Evolutionary conservation across 345 rosid genomes (phyloP), one percentile per base, ranked within the genome.

Genomic region (Trapa bicornis): DNA sequence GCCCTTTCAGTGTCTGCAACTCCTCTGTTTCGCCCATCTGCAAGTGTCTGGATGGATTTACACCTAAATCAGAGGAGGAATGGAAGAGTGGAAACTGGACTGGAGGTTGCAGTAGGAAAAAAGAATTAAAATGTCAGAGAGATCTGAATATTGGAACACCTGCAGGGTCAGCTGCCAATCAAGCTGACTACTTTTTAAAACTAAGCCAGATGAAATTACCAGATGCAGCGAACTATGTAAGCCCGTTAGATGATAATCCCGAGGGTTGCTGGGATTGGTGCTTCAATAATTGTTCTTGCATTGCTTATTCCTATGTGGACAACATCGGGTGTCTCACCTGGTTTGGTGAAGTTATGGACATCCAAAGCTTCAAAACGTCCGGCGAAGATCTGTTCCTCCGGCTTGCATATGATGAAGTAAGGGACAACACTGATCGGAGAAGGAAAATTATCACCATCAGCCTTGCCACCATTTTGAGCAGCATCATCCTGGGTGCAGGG

Each of bases 31-130:
- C 5, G 17, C 56, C 68, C 14, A 61, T 47, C 32, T 79, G 87
- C 47, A 60, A 1, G 1, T 83, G 84, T 41, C 52, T 80, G 7
- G 67, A 65, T 0, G 84, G 83, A 15, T 83, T 75, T 58, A 60
- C 65, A 47, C 87, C 87, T 1, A 76, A 50, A 47, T 62, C 66
- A 4, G 5, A 13, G 0, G 10, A 52, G 10, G 68, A 64, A 39
- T 72, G 78, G 84, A 39, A 32, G 35, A 38, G 43, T 39, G 63
- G 72, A 43, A 72, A 68, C 45, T 65, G 74, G 48, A 65, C 76
- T 1, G 71, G 63, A 13, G 79, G 81, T 5, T 81, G 81, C 57
- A 61, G 38, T 5, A 71, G 74, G 73, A 65, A 71, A 48, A 53
- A 2, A 1, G 45, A 37, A 32, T 36, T 68, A 36, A 35, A 15